Evolutionary conservation across 768 basidiomycete genomes (phyloP).

Genomic region (Amanita brunnescens): DNA sequence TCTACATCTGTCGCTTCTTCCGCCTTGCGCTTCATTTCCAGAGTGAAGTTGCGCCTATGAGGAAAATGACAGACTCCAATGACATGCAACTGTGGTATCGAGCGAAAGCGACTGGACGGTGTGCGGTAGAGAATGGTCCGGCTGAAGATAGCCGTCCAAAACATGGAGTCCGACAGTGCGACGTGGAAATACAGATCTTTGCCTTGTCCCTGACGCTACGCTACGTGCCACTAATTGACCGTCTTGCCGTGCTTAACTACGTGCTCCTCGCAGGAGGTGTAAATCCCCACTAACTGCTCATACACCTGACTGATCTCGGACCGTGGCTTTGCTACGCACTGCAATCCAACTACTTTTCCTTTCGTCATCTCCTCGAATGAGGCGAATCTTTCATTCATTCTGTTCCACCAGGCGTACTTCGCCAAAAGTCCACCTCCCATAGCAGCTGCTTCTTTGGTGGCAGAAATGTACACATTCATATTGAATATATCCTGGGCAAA

Average conservation of each 20-base stretch:
- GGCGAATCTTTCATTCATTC: slow-evolving; percentile 29
- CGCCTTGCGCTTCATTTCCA: slow-evolving; percentile 4
- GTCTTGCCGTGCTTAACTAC: slow-evolving; percentile 23
- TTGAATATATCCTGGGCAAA: slow-evolving; percentile 53
- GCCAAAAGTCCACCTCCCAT: slow-evolving; percentile 68
- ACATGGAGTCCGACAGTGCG: too few species aligned
- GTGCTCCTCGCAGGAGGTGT: slow-evolving; percentile 48
- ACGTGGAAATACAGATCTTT: too few species aligned
- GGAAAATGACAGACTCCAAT: neutral
- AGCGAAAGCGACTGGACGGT: neutral
- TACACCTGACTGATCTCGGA: slow-evolving; percentile 40
- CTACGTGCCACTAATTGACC: too few species aligned
- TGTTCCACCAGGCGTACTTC: slow-evolving; percentile 62
- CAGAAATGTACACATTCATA: slow-evolving; percentile 63
- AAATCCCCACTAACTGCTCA: slow-evolving; percentile 41
- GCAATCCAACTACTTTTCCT: slow-evolving; percentile 41
- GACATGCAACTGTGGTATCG: neutral
- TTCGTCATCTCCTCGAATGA: slow-evolving; percentile 60
- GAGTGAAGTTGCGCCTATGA: neutral
- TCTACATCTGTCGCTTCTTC: neutral
- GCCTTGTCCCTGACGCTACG: too few species aligned
- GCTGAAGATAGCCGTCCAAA: neutral
- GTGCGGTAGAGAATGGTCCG: neutral
- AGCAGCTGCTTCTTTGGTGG: slow-evolving; percentile 61
- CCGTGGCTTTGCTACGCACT: slow-evolving; percentile 53